A percentile compares a stretch with the other conserved stretches of the same genome.
These are phyloP conservation scores for Leccinum huronense DNA, from an alignment of 1,284 basidiomycete species.

Conservation along the genomic window DNA sequence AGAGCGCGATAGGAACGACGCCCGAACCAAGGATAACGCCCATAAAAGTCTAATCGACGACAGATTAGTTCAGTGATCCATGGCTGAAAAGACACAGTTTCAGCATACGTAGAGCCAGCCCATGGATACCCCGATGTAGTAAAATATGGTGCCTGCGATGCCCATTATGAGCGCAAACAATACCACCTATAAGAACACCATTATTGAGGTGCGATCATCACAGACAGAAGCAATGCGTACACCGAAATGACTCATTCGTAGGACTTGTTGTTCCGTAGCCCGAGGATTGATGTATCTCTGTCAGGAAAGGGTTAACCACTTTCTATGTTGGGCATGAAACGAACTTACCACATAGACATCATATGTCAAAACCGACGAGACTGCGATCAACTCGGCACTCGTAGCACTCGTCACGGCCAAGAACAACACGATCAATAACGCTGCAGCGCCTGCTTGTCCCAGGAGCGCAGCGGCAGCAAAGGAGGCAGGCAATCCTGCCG, in stretches of 20 bases:
- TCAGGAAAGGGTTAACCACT: background rate
- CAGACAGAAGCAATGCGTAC: slow-evolving; percentile 43
- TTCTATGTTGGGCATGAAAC: background rate
- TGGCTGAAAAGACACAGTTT: background rate
- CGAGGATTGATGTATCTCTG: slow-evolving; percentile 61
- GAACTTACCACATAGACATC: slow-evolving; percentile 67
- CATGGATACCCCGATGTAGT: slow-evolving; percentile 87
- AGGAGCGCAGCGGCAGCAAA: slow-evolving; percentile 79
- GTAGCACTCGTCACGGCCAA: slow-evolving; percentile 85
- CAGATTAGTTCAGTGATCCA: slow-evolving; percentile 2
- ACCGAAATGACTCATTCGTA: slow-evolving; percentile 54
- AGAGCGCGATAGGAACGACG: slow-evolving; percentile 84
- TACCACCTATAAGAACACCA: slow-evolving; percentile 50
- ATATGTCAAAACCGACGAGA: slow-evolving; percentile 78
- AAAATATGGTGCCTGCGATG: slow-evolving; percentile 81
- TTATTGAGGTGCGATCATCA: slow-evolving; percentile 19
- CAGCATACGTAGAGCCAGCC: slow-evolving; percentile 82
- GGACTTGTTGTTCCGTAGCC: slow-evolving; percentile 60
- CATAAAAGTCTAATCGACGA: slow-evolving; percentile 63
- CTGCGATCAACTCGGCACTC: slow-evolving; percentile 88
- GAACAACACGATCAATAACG: slow-evolving; percentile 71
- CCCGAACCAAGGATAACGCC: slow-evolving; percentile 82
- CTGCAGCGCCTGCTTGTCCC: slow-evolving; percentile 72
- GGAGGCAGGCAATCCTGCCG: slow-evolving; percentile 81
- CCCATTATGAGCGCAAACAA: slow-evolving; percentile 80